Evolutionary conservation across 2,329 filamentous ascomycete species (phyloP).

Genomic region (Thelonectria blattea): DNA sequence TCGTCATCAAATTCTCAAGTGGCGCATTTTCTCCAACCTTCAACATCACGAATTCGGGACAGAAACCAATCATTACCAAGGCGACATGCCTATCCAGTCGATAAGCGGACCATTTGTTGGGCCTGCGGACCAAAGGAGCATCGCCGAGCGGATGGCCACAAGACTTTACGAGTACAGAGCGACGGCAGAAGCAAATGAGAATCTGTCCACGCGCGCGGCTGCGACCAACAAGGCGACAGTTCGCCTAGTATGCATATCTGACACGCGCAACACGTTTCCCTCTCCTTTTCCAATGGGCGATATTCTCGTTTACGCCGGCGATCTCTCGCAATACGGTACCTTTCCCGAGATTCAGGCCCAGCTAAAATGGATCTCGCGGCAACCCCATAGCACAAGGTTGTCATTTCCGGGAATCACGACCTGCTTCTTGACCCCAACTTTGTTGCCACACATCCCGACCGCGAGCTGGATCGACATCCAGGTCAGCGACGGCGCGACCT

Average conservation of each 20-base stretch:
- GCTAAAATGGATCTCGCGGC: neutral
- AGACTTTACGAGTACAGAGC: neutral
- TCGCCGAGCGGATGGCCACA: neutral
- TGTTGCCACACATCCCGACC: neutral
- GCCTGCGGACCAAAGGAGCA: neutral
- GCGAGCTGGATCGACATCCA: neutral
- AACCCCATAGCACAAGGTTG: neutral
- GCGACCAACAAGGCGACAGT: neutral
- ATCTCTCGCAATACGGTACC: neutral
- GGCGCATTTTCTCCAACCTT: too few relatives aligned
- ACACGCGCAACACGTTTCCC: neutral
- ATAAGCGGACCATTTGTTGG: neutral
- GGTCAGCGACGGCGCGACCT: neutral
- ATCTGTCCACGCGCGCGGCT: neutral
- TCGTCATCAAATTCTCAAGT: too few relatives aligned
- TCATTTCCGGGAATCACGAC: slow-evolving; percentile 1
- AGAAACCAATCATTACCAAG: too few relatives aligned
- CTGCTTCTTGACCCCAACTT: neutral
- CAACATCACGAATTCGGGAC: too few relatives aligned
- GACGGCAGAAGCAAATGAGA: neutral
- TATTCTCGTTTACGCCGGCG: neutral
- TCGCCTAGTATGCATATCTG: neutral
- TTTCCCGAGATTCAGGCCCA: slow-evolving; percentile 3
- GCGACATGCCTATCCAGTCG: neutral
- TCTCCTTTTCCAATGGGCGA: neutral